Base-by-base conservation (phyloP, 345 rosid species). In the Citrus maxima region DNA sequence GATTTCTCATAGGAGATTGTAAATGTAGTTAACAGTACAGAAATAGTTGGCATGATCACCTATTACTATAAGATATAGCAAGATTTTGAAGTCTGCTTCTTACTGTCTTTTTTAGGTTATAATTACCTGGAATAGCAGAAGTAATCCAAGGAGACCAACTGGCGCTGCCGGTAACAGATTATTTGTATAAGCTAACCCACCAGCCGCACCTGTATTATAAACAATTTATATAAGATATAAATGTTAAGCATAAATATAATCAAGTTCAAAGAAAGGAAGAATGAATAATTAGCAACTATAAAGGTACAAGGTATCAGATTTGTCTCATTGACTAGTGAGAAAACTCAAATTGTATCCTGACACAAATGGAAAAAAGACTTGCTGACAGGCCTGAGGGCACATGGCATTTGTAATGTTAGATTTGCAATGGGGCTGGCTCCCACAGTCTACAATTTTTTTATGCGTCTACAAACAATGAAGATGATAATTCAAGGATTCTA, bases 121-220 rank as follows among this genome's bases (percentile, higher is more conserved):
- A 55, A 27, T 60, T 82, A 91, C 92, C 93, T 91, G 95, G 81
- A 92, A 89, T 75, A 92, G 72, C 38, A 90, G 81, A n/a, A 90
- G 93, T 82, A 90, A 82, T 64, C 93, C 91, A 77, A 92, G 93
- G 10, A 92, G 85, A 70, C 93, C 93, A 77, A 82, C 80, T 13
- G 90, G 91, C 55, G 92, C 96, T 60, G 96, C 91, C 75, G 93
- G 87, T 70, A 90, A 85, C 38, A 89, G 81, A 84, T 89, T 92
- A 74, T 92, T 79, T 14, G 89, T 70, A 75, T 90, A 92, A 66
- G 87, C 88, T 69, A 92, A 84, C 18, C 92, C 92, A 78, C 91
- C 90, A 55, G 92, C 89, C 61, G 86, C 3, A 77, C 93, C 93
- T 92, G 91, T 77, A 80, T 77, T 71, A 77, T 67, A 18, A 64